Evolutionary conservation across 345 rosid genomes (phyloP), one percentile per base, ranked within the genome.

Genomic region (Pugionium dolabratum): DNA sequence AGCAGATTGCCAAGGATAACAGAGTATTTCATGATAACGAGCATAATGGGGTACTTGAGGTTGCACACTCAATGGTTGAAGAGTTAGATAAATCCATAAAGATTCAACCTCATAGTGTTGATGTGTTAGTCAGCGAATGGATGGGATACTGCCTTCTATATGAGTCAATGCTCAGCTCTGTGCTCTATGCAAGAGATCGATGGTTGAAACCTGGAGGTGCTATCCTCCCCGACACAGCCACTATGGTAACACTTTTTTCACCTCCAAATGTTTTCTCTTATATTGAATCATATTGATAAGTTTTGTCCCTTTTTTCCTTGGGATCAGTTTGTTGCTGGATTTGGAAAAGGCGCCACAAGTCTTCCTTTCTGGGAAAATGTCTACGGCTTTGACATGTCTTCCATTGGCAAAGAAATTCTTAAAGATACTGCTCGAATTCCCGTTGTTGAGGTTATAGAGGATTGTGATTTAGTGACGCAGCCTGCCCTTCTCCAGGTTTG

Each of bases 181-280:
- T 94, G 69, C 96, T 94, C 50, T 82, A 70, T 79, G 99, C 97
- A 55, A 84, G 99, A 76, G 99, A 94, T 73, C 81, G 69, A 49
- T 94, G 99, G 99, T 79, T 94, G 80, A 94, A 90, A 58, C 99
- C 97, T 62, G 96, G 99, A 62, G 99, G 99, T 73, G 96, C 99
- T 40, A 84, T 94, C 64, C 96, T 94, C 43, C 99, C 99, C 37
- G 96, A 94, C 81, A 88, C 83, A 26, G 99, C 99, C 66, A 86
- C 96, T 51, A 86, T 94, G 62, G 96, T 94, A 73, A 46, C 26
- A 32, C 32, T 54, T 27, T 30, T 33, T 2, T 8, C 0, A 5
- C 48, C 69, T 55, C 45, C 7, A 55, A 28, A 60, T 40, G 39
- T 11, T 59, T 4, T 4, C 35, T 3, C 37, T 32, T 31, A 29